phyloP scores from a whole-genome alignment of 2,329 filamentous ascomycete species.

The Tolypocladium ophioglossoides region DNA sequence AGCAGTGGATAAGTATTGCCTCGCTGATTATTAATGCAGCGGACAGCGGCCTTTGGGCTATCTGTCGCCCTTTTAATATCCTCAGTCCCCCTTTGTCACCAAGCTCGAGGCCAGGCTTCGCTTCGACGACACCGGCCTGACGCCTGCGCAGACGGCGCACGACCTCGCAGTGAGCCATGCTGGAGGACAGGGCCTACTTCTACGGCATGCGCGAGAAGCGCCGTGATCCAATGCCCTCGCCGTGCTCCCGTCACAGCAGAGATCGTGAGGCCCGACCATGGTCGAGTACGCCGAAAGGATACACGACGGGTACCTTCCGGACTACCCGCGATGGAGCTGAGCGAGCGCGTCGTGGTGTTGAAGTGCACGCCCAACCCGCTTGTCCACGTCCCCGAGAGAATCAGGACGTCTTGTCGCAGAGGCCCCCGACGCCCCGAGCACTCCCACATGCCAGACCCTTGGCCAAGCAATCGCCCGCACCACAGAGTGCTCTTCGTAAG shows the following conservation, averaged over 20 bases:
- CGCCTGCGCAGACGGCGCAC: slow-evolving; percentile 25
- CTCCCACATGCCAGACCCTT: no score
- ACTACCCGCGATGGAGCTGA: slow-evolving; percentile 35
- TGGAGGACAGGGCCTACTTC: slow-evolving; percentile 50
- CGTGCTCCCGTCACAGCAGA: slow-evolving; percentile 30
- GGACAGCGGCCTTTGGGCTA: neutral
- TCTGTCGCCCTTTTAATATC: neutral
- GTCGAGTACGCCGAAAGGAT: slow-evolving; percentile 47
- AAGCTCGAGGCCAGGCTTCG: slow-evolving; percentile 54
- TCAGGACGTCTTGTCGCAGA: no score
- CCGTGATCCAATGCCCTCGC: slow-evolving; percentile 39
- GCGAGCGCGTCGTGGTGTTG: neutral
- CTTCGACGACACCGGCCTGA: slow-evolving; percentile 31
- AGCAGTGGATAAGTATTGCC: neutral
- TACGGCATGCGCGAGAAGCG: slow-evolving; percentile 45
- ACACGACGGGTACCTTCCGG: slow-evolving; percentile 44
- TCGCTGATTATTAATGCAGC: neutral
- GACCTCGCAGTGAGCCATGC: slow-evolving; percentile 43
- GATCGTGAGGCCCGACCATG: slow-evolving; percentile 34
- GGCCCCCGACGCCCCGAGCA: no score
- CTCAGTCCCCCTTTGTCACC: slow-evolving; percentile 46
- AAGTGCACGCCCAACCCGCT: no score
- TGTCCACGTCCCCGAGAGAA: no score
- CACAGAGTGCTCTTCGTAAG: no score
- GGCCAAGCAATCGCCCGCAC: no score